A percentile compares a stretch with the other conserved stretches of the same genome.
These are phyloP conservation scores for Sporothrix globosa DNA, from an alignment of 2,329 filamentous ascomycete genomes.

Conservation along the genomic window DNA sequence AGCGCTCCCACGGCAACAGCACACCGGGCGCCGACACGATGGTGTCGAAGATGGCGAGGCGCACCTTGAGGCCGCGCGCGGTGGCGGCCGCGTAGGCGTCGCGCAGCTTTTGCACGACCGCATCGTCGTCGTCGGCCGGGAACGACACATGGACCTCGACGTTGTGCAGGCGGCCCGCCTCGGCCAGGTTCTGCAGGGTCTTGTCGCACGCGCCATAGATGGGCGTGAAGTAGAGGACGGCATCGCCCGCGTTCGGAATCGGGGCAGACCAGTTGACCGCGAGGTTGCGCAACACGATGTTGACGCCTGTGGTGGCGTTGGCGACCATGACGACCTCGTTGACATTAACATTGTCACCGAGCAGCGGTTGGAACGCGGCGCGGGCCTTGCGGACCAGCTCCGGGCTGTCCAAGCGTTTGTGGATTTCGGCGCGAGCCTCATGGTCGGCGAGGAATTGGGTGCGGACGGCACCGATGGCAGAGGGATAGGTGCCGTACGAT, in stretches of 20 bases:
- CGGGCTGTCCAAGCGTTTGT: conserved; percentile 64
- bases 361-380: conserved; percentile 58
- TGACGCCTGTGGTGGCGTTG: conserved; percentile 71
- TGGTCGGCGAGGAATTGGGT: conserved; percentile 57
- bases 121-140: conserved; percentile 64
- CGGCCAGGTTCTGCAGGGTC: conserved; percentile 62
- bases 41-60: conserved; percentile 70
- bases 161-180: conserved; percentile 49
- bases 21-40: conserved; percentile 70
- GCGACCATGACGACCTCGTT: conserved; percentile 68
- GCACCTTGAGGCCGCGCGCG: conserved; percentile 56
- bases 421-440: conserved; percentile 66
- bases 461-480: conserved; percentile 55
- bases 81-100: conserved; percentile 55
- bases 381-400: conserved; percentile 60
- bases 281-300: conserved; percentile 69
- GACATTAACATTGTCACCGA: conserved; percentile 51
- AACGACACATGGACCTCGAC: conserved; percentile 59
- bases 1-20: conserved; percentile 67
- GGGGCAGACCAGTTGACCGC: conserved; percentile 34
- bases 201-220: conserved; percentile 71
- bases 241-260: conserved; percentile 53
- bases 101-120: conserved; percentile 58
- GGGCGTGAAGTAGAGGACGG: conserved; percentile 68
- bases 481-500: conserved; percentile 70